Evolutionary conservation across 1,284 basidiomycete genomes (phyloP).

Genomic region (Pseudozyma sp.): DNA sequence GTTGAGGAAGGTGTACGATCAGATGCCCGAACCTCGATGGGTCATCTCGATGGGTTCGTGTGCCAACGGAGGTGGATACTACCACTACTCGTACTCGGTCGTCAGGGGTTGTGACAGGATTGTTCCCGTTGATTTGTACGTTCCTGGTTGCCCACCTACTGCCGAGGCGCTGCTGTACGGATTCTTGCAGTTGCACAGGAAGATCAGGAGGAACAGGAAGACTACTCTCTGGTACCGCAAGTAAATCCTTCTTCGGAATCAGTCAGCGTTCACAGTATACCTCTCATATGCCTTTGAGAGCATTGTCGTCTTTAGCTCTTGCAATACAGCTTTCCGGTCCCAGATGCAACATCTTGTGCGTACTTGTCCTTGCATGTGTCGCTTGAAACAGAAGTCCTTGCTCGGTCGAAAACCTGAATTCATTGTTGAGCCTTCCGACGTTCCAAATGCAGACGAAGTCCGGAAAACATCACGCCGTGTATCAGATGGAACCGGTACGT

Average conservation of each 20-base stretch:
- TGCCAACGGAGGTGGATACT: slow-evolving; percentile 98
- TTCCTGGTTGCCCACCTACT: slow-evolving; percentile 85
- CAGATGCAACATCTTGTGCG: neutral
- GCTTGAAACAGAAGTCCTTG: too few species aligned
- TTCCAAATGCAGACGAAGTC: neutral
- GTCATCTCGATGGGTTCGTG: slow-evolving; percentile 99
- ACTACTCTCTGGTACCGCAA: slow-evolving; percentile 84
- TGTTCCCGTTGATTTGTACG: slow-evolving; percentile 90
- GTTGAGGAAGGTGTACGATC: slow-evolving; percentile 62
- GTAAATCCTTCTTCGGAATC: slow-evolving; percentile 31
- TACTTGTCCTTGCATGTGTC: neutral
- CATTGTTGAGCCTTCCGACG: too few species aligned
- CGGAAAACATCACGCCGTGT: neutral
- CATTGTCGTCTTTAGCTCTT: neutral
- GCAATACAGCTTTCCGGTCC: slow-evolving; percentile 10
- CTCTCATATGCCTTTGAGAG: neutral
- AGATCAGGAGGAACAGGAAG: slow-evolving; percentile 92
- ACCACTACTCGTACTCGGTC: slow-evolving; percentile 94
- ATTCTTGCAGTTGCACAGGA: slow-evolving; percentile 88
- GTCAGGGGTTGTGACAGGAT: slow-evolving; percentile 99
- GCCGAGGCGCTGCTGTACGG: slow-evolving; percentile 84
- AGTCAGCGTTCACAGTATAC: neutral
- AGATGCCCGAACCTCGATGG: slow-evolving; percentile 75
- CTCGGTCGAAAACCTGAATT: too few species aligned
- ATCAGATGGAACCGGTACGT: too few species aligned